These are phyloP conservation scores for Davidsoniella neocaledoniae DNA, from an alignment of 2,329 filamentous ascomycete species.

Conservation along the genomic window DNA sequence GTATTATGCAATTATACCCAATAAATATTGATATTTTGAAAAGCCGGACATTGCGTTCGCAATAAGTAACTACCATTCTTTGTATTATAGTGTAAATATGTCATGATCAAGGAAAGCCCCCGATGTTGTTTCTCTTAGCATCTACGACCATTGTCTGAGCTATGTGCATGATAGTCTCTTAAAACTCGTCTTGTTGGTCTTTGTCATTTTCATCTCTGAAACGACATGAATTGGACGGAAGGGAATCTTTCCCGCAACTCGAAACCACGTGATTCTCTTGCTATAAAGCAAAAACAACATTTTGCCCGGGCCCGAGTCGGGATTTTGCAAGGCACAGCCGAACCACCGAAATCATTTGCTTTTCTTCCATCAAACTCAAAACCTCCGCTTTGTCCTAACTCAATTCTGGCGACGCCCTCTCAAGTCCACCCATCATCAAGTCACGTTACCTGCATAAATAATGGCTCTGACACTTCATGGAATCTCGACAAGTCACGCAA, in stretches of 20 bases:
- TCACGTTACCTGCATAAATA: not conserved
- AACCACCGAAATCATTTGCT: slow-evolving; percentile 1
- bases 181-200: no score
- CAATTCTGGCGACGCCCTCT: not conserved
- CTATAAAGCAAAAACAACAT: slow-evolving; percentile 22
- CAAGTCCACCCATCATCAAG: not conserved
- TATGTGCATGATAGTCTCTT: no score
- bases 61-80: no score
- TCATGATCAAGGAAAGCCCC: no score
- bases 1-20: no score
- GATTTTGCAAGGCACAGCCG: not conserved
- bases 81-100: no score
- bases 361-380: not conserved
- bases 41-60: no score
- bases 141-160: no score
- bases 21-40: no score
- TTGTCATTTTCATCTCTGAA: no score
- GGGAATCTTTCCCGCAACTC: slow-evolving; percentile 23
- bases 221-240: slow-evolving; percentile 27
- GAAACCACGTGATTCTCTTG: slow-evolving; percentile 19
- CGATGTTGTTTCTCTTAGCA: no score
- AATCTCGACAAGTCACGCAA: not conserved
- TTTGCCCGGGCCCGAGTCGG: slow-evolving; percentile 18
- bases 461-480: not conserved
- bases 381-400: not conserved